Conservation (phyloP, 2,329 filamentous ascomycete species). For the Fusarium caatingaense region DNA sequence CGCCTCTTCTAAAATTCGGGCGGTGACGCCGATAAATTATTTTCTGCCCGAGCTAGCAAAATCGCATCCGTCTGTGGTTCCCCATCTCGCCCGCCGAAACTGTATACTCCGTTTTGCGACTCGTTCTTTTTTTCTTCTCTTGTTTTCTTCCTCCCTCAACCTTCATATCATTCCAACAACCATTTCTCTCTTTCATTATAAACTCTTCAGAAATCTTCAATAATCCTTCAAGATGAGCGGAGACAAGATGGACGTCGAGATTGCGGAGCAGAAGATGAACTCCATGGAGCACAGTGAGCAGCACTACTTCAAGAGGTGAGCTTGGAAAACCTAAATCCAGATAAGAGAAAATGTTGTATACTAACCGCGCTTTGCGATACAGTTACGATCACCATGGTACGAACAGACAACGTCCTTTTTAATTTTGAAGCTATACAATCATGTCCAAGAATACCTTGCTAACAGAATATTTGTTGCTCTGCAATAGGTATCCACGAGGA, state of each 20-base stretch:
- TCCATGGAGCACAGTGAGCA: slow-evolving; percentile 93
- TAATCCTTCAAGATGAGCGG: slow-evolving; percentile 56
- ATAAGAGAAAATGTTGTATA: slow-evolving; percentile 31
- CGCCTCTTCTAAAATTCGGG: slow-evolving; percentile 38
- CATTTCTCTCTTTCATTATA: slow-evolving; percentile 1
- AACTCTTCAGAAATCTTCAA: neutral
- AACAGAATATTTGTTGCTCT: slow-evolving; percentile 49
- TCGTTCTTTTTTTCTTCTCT: slow-evolving; percentile 18
- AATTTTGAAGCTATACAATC: slow-evolving; percentile 34
- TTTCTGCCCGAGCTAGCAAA: slow-evolving; percentile 47
- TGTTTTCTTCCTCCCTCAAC: slow-evolving; percentile 12
- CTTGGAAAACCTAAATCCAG: slow-evolving; percentile 25
- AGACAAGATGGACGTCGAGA: slow-evolving; percentile 68
- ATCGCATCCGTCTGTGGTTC: slow-evolving; percentile 40
- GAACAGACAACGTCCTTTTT: slow-evolving; percentile 42
- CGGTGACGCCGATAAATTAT: slow-evolving; percentile 49
- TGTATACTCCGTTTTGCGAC: slow-evolving; percentile 36
- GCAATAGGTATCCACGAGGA: slow-evolving; percentile 90
- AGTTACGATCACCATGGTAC: slow-evolving; percentile 99
- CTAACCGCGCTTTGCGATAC: slow-evolving; percentile 52
- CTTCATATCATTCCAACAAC: neutral
- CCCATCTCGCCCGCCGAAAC: slow-evolving; percentile 26
- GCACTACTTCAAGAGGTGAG: slow-evolving; percentile 98
- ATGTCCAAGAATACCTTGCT: slow-evolving; percentile 16
- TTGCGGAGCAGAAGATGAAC: slow-evolving; percentile 72